Conservation (phyloP, 148 eudicot genomes). For the Arbutus unedo region DNA sequence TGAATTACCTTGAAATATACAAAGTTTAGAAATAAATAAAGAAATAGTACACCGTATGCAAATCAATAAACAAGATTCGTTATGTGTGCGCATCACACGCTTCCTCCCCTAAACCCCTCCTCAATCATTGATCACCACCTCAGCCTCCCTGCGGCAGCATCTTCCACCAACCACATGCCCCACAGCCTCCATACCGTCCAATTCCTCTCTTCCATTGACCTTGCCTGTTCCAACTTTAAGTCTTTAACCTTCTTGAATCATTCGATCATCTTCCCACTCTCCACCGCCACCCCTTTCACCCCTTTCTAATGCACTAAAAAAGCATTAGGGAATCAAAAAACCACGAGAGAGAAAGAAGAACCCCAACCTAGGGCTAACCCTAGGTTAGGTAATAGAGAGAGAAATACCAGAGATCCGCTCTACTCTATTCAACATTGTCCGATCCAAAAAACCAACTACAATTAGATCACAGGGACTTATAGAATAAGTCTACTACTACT, state of each 20-base stretch:
- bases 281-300: not conserved
- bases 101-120: not conserved
- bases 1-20: not conserved
- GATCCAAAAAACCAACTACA: not conserved
- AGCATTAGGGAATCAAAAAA: not conserved
- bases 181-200: not conserved
- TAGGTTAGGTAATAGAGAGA: not conserved
- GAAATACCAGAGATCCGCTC: not conserved
- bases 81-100: not conserved
- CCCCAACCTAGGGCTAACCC: not conserved
- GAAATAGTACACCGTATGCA: too few species aligned
- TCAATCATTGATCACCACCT: not conserved
- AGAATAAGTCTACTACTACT: not conserved
- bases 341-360: not conserved
- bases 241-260: not conserved
- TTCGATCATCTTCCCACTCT: not conserved
- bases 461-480: not conserved
- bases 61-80: not conserved
- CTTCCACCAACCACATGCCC: not conserved
- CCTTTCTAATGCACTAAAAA: not conserved
- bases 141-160: not conserved
- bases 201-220: not conserved
- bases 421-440: not conserved
- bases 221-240: not conserved
- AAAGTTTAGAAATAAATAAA: constrained; percentile 1